These are phyloP conservation scores for Planoprotostelium fungivorum DNA, from an alignment of 78 protist genomes.

Conservation along the genomic window DNA sequence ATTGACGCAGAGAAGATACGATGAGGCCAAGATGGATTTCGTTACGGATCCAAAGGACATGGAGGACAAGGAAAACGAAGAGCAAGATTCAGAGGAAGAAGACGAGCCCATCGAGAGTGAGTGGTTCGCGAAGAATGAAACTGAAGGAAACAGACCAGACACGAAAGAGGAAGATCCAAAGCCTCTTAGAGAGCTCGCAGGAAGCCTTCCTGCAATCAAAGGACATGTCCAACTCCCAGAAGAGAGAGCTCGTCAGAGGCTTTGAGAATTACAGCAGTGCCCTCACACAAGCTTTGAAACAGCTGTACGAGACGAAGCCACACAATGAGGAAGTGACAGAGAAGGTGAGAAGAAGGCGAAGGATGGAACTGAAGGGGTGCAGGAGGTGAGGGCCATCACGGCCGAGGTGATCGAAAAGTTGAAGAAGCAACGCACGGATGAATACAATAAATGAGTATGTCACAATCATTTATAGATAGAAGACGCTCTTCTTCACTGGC, in stretches of 20 bases:
- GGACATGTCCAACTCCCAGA: not conserved
- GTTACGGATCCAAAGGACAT: not conserved
- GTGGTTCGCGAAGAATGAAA: too few relatives aligned
- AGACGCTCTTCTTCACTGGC: not conserved
- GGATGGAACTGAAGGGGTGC: not conserved
- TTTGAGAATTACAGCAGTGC: not conserved
- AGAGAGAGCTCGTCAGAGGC: not conserved
- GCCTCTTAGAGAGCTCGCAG: not conserved
- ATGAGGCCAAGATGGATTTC: not conserved
- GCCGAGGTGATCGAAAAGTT: not conserved
- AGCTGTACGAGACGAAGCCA: constrained; percentile 2
- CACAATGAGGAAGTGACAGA: not conserved
- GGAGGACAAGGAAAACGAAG: not conserved
- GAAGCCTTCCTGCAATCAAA: not conserved
- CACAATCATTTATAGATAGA: not conserved
- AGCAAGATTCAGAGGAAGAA: not conserved
- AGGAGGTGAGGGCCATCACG: not conserved
- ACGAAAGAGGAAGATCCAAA: not conserved
- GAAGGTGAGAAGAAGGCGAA: not conserved
- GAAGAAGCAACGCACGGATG: not conserved
- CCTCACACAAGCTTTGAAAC: not conserved
- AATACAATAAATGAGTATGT: too few relatives aligned
- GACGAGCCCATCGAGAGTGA: too few relatives aligned
- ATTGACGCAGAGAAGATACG: not conserved
- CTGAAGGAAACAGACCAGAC: not conserved